A percentile compares a stretch with the other conserved stretches of the same genome.
These are phyloP conservation scores for Dactylellina cionopaga DNA, from an alignment of 2,329 filamentous ascomycete species.

Conservation along the genomic window DNA sequence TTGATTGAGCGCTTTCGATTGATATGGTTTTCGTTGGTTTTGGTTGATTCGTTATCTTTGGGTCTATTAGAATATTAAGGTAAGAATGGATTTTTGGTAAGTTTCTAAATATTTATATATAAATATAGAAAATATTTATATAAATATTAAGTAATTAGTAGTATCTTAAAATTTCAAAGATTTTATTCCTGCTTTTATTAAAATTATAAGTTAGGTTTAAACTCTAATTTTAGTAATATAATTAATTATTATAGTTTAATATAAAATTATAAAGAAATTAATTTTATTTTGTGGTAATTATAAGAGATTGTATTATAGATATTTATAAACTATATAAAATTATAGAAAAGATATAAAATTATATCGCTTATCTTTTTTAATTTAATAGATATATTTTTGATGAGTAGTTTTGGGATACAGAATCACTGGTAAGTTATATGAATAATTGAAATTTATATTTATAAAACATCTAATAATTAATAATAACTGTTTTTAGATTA, in stretches of 20 bases:
- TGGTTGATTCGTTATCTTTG: no score
- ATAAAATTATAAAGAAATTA: conserved; percentile 8
- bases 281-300: not conserved
- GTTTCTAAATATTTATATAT: conserved; percentile 4
- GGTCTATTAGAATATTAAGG: not conserved
- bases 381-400: no score
- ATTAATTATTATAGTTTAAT: not conserved
- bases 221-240: no score
- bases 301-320: not conserved
- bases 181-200: no score
- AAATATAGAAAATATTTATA: no score
- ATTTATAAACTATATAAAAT: not conserved
- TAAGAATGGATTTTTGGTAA: not conserved
- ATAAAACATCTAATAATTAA: not conserved
- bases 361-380: not conserved
- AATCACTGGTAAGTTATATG: not conserved
- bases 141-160: no score
- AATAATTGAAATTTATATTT: not conserved
- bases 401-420: not conserved
- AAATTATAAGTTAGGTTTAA: no score
- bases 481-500: not conserved
- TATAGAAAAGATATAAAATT: not conserved
- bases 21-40: no score
- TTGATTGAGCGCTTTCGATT: no score
- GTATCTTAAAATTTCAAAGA: no score